Base-by-base conservation (phyloP, 2,329 filamentous ascomycete species). In the Cladophialophora yegresii region DNA sequence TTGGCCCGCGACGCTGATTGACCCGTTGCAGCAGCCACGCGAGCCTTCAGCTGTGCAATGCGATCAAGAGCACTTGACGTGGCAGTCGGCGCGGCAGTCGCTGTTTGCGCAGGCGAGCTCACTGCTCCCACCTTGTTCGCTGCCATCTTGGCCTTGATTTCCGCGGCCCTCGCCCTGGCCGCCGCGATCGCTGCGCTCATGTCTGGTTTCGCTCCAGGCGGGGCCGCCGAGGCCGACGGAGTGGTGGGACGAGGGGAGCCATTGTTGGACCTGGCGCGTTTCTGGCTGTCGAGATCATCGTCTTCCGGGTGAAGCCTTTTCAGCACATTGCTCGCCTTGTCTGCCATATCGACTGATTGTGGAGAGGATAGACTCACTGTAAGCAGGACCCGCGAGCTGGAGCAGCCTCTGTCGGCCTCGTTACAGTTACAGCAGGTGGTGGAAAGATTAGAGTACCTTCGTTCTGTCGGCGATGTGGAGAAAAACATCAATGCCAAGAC, bases 1-100 rank as follows among this genome's bases (percentile, higher is more conserved):
- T 77, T 69, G 20, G 77, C 70, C 43, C 76, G 76, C 47, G 78
- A 77, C 72, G 36, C 36, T 6, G 36, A 43, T n/a, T 79, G 81
- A 32, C 79, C 80, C 54, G 91, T 89, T 59, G 90, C 90, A 56
- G 90, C 90, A 54, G 89, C 89, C 12, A 95, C 89, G 71, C 91
- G 85, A 26, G 90, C 90, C 76, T 89, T 93, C 74, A 96, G 84
- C 50, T 89, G 88, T 54, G 91, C 91, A 69, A 93, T 85, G 82
- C 77, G 91, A 83, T 73, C 88, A 82, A 69, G 86, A 80, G 54
- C 82, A 72, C 71, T 87, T 20, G 36, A n/a, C 83, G 78, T 71
- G 30, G 75, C 74, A 30, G 76, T 70, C 83, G 71, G 72, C 62
- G 75, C 71, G 50, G 71, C 70, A 40, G 72, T 65, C 54, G 75